Evolutionary conservation across 2,329 filamentous ascomycete species (phyloP).

Genomic region (Curvularia hawaiiensis): DNA sequence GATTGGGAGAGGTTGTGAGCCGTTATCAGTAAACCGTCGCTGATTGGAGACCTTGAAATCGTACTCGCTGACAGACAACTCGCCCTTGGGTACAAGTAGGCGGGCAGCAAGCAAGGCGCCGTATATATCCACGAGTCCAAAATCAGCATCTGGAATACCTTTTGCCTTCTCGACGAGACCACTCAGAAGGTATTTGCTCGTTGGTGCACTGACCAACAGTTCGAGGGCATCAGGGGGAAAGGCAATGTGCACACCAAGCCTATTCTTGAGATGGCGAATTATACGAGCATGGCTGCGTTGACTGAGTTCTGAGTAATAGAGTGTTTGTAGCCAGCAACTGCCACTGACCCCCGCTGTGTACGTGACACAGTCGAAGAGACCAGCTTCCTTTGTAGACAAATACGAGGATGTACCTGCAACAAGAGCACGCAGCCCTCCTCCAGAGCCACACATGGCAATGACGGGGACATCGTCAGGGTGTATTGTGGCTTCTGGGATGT

Average conservation of each 20-base stretch:
- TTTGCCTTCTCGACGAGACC: slow-evolving; percentile 91
- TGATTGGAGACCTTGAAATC: slow-evolving; percentile 95
- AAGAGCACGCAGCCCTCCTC: slow-evolving; percentile 85
- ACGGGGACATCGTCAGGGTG: slow-evolving; percentile 90
- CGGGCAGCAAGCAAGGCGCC: slow-evolving; percentile 84
- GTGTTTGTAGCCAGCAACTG: slow-evolving; percentile 90
- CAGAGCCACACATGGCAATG: slow-evolving; percentile 93
- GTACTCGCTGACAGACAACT: slow-evolving; percentile 73
- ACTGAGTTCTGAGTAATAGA: slow-evolving; percentile 83
- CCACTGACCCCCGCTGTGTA: slow-evolving; percentile 97
- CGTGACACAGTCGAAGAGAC: slow-evolving; percentile 90
- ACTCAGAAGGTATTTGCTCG: slow-evolving; percentile 87
- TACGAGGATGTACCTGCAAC: slow-evolving; percentile 90
- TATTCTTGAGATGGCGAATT: slow-evolving; percentile 83
- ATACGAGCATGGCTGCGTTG: slow-evolving; percentile 70
- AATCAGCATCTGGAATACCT: slow-evolving; percentile 77
- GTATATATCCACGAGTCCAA: slow-evolving; percentile 93
- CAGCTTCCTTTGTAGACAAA: slow-evolving; percentile 80
- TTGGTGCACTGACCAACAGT: slow-evolving; percentile 83
- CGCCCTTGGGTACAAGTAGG: slow-evolving; percentile 83
- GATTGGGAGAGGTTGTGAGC: slow-evolving; percentile 85
- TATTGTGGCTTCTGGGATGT: slow-evolving; percentile 77
- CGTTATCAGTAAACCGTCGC: slow-evolving; percentile 73
- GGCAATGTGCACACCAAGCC: slow-evolving; percentile 86
- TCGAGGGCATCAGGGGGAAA: slow-evolving; percentile 85